Base-by-base conservation (phyloP, 768 basidiomycete species). In the Roridomyces roridus region DNA sequence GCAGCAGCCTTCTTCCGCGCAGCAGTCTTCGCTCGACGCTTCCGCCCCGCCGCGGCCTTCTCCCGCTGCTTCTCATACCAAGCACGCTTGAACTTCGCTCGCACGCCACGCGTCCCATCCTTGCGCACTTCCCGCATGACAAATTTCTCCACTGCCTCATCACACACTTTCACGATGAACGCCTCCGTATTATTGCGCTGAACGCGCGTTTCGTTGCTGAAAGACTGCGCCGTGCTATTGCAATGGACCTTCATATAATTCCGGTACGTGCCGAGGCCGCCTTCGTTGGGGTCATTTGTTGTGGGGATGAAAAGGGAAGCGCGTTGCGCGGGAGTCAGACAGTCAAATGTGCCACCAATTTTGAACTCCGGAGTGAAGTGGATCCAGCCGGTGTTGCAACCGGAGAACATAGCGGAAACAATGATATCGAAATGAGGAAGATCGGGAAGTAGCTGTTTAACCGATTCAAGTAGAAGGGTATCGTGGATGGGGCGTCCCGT, bases 261-360 rank as follows among this genome's bases (percentile, higher is more conserved):
- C 5, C 55, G 23, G 35, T 26, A 60, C 9, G 55, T 34, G 0
- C 66, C 64, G 2, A 68, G 52, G 12, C 47, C 35, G 5, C 67
- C 66, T 44, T 68, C 65, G 45, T 51, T 62, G 4, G 24, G 36
- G 47, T 68, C 67, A 31, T 67, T 67, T 2, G 65, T 67, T 2
- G 59, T 20, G 1, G 57, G 66, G 21, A 68, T 61, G 26, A 48
- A 63, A 3, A 62, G 20, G 3, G 21, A 3, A 7, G 24, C 24
- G 1, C 46, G 56, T 24, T 69, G 66, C 15, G 47, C 52, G 14
- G 57, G 57, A 3, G 65, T 79, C 14, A 52, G 18, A 2, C 15
- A 17, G 11, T 52, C 51, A 10, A 52, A 44, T 2, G 51, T 43
- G 14, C 51, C 51, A 5, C 42, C 51, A n/a, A 52, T 10, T 5